Conservation (phyloP, 225 moss, liverwort and hornwort genomes). For the Pseudisothecium myosuroides region DNA sequence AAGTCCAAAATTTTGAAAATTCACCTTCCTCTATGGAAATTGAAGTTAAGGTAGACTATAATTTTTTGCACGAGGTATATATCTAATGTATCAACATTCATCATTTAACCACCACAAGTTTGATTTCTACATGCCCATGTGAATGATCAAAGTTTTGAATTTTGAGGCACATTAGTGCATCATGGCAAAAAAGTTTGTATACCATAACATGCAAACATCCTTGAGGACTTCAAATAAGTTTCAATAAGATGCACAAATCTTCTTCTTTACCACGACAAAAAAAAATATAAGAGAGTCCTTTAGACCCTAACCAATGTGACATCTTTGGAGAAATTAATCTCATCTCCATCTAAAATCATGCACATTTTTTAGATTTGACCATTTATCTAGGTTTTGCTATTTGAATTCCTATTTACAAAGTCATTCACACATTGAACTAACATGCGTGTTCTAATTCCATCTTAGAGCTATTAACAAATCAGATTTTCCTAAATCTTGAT, state of each 20-base stretch:
- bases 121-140: neutral
- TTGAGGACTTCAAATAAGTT: neutral
- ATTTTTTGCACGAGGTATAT: neutral
- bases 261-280: neutral
- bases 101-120: neutral
- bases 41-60: neutral
- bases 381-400: too few relatives aligned
- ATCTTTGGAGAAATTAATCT: rapidly evolving
- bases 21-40: neutral
- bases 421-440: too few relatives aligned
- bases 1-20: neutral
- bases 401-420: too few relatives aligned
- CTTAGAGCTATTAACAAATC: too few relatives aligned
- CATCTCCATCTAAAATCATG: neutral
- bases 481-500: too few relatives aligned
- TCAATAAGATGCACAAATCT: neutral
- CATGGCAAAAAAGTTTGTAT: neutral
- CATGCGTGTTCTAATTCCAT: too few relatives aligned
- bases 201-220: rapidly evolving
- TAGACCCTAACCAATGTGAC: neutral
- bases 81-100: neutral
- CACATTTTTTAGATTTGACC: neutral
- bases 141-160: neutral
- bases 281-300: neutral
- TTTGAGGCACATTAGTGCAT: neutral